These are phyloP conservation scores for Agaricus subrufescens DNA, from an alignment of 768 basidiomycete species.

Conservation along the genomic window DNA sequence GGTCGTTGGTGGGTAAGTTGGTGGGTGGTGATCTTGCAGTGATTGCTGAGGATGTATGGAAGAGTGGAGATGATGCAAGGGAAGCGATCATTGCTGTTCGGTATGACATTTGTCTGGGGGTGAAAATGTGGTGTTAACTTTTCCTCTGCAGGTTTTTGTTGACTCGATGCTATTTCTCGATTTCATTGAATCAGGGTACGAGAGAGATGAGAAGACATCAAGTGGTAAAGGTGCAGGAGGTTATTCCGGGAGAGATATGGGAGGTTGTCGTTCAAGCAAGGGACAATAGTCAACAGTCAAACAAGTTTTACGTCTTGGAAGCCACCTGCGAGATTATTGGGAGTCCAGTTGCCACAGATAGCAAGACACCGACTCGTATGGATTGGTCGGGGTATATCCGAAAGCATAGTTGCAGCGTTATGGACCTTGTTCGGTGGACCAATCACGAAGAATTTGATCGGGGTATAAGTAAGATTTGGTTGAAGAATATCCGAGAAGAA, in stretches of 20 bases:
- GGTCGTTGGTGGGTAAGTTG: constrained; percentile 45
- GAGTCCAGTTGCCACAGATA: constrained; percentile 13
- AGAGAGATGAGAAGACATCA: constrained; percentile 16
- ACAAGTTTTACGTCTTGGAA: constrained; percentile 57
- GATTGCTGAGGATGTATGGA: constrained; percentile 49
- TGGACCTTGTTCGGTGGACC: constrained; percentile 51
- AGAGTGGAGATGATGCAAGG: constrained; percentile 50
- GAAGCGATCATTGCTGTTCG: constrained; percentile 31
- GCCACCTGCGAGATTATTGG: constrained; percentile 74
- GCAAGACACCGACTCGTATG: constrained; percentile 26
- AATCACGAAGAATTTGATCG: constrained; percentile 66
- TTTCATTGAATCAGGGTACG: constrained; percentile 46
- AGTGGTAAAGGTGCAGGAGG: constrained; percentile 45
- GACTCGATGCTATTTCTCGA: constrained; percentile 57
- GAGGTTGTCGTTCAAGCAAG: constrained; percentile 25
- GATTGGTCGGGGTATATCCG: constrained; percentile 67
- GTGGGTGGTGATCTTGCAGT: constrained; percentile 24
- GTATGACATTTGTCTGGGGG: neutral
- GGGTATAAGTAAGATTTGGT: constrained; percentile 69
- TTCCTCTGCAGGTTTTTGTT: constrained; percentile 48
- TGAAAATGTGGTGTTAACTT: neutral
- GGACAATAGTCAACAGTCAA: constrained; percentile 4
- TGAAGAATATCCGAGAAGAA: constrained; percentile 37
- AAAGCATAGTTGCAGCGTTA: constrained; percentile 12
- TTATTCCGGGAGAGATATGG: constrained; percentile 61